Base-by-base conservation (phyloP, 179 eudicot species). In the Beta corolliflora region DNA sequence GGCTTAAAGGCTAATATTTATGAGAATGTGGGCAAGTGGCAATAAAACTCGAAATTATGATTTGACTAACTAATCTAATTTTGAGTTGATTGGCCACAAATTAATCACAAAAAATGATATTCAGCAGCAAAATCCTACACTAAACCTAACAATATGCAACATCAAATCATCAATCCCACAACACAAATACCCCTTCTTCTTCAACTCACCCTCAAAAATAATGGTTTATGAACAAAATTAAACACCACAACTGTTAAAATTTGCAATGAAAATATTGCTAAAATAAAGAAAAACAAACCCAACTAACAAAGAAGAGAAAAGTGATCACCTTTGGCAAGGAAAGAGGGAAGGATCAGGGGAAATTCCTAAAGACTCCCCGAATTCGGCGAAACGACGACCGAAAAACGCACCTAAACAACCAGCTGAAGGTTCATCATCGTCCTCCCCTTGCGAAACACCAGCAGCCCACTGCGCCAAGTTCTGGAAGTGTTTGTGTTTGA, bases 401-500 rank as follows among this genome's bases (percentile, higher is more conserved):
- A 81, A 92, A 55, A 92, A 88, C 2, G 97, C 96, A 72, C 86
- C 92, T 61, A 96, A 81, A 25, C 89, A 82, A 77, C 90, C 88
- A 14, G 89, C 48, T 31, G 85, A 85, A 4, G 87, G 87, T 75
- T 90, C 86, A 13, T 36, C 21, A 13, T 36, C 5, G 16, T 18
- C 10, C 6, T 14, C 48, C 16, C 16, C 16, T 60, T 60, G 56
- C 4, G 61, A 5, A 5, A 25, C 1, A 23, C 72, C 69, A 29
- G 84, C 52, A 50, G 95, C 89, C 97, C 97, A 95, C 12, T 74
- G 69, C 1, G 95, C 95, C 63, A 93, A 75, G 71, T 88, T 89
- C 76, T 87, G 86, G 7, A 92, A 60, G 81, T 95, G 95, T n/a
- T 95, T 88, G n/a, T 93, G 80, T 85, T 92, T 95, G 73, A 87